phyloP scores from a whole-genome alignment of 164 flowering plant genomes.

The Litsea cubeba region DNA sequence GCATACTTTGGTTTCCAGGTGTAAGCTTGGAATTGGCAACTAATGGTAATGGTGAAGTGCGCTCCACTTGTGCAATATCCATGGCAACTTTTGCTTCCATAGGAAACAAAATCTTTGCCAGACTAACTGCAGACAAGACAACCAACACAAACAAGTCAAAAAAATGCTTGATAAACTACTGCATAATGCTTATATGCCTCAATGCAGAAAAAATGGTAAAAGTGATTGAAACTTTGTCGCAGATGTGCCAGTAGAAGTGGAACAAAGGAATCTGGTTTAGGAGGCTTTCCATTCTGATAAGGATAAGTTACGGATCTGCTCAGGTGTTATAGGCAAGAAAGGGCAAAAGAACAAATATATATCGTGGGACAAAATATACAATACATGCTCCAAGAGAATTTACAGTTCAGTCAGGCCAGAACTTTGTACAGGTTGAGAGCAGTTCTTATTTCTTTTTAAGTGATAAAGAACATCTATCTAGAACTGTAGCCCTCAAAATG shows the following conservation, averaged over 20 bases:
- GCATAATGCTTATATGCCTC: background rate
- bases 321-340: background rate
- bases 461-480: too few relatives aligned
- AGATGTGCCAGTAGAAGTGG: too few relatives aligned
- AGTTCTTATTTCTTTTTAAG: too few relatives aligned
- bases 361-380: background rate
- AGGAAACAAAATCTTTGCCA: slow-evolving; percentile 76
- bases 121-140: slow-evolving; percentile 45
- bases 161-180: too few relatives aligned
- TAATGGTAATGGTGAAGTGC: slow-evolving; percentile 52
- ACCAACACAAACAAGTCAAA: background rate
- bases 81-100: slow-evolving; percentile 82
- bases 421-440: too few relatives aligned
- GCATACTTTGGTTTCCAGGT: slow-evolving; percentile 32
- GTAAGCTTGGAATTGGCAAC: slow-evolving; percentile 17
- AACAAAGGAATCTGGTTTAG: too few relatives aligned
- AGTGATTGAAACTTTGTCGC: too few relatives aligned
- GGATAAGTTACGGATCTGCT: background rate
- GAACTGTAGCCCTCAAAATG: too few relatives aligned
- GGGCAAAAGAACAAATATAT: background rate
- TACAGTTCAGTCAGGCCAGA: too few relatives aligned
- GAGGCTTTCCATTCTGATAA: too few relatives aligned
- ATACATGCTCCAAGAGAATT: too few relatives aligned
- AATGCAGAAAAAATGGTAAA: too few relatives aligned
- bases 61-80: slow-evolving; percentile 82